Conservation (phyloP, 352 stramenopile genomes). For the Globisporangium polare region DNA sequence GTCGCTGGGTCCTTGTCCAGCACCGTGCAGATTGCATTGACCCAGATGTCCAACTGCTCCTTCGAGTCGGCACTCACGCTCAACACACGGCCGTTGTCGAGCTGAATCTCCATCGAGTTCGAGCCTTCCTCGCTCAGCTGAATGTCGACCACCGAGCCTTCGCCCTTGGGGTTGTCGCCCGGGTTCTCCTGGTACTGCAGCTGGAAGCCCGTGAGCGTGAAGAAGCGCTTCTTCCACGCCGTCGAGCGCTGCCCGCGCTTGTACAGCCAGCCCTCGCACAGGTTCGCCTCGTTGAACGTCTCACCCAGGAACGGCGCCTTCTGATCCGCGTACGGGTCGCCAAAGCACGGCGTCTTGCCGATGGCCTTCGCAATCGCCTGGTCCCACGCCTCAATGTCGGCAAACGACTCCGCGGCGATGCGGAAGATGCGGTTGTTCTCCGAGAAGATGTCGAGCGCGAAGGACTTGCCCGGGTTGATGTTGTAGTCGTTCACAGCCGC, state of each 20-base stretch:
- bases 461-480: constrained; percentile 50
- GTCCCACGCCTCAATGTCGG: constrained; percentile 77
- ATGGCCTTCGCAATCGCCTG: constrained; percentile 41
- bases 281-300: constrained; percentile 39
- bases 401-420: constrained; percentile 60
- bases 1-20: constrained; percentile 36
- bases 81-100: constrained; percentile 56
- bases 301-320: constrained; percentile 60
- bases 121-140: constrained; percentile 41
- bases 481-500: constrained; percentile 70
- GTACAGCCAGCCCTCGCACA: constrained; percentile 77
- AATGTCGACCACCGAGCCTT: constrained; percentile 57
- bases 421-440: constrained; percentile 79
- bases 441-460: constrained; percentile 74
- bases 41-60: constrained; percentile 55
- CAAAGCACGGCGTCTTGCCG: constrained; percentile 58
- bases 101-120: constrained; percentile 61
- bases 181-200: constrained; percentile 66
- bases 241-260: constrained; percentile 55
- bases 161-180: constrained; percentile 52
- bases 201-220: constrained; percentile 56
- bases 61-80: constrained; percentile 60
- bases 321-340: constrained; percentile 51
- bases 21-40: constrained; percentile 50
- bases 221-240: constrained; percentile 70